Conservation (phyloP, 2,329 filamentous ascomycete genomes). For the Botrytis aclada region DNA sequence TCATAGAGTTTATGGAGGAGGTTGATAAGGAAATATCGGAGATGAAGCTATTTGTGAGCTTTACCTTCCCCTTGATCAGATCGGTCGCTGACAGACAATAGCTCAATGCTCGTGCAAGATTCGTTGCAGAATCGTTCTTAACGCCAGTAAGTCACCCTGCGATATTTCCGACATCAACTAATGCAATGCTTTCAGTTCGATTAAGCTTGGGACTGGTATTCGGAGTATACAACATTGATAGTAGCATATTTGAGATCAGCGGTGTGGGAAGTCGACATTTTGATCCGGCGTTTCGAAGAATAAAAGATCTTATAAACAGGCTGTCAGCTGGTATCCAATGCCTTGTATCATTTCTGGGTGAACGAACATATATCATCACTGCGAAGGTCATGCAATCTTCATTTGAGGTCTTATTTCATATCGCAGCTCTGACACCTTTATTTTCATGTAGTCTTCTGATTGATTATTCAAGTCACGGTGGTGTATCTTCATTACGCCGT, state of each 20-base stretch:
- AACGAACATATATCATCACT: not conserved
- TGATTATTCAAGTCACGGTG: not conserved
- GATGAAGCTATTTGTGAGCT: slow-evolving; percentile 97
- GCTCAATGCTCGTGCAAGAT: slow-evolving; percentile 95
- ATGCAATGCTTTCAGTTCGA: slow-evolving; percentile 27
- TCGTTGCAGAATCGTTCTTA: slow-evolving; percentile 96
- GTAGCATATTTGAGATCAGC: slow-evolving; percentile 16
- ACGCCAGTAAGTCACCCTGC: slow-evolving; percentile 65
- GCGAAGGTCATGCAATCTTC: not conserved
- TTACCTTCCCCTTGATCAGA: not conserved
- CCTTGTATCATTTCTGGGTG: not conserved
- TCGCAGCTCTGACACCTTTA: not conserved
- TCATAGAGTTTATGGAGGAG: slow-evolving; percentile 99
- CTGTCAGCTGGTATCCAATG: not conserved
- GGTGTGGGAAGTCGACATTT: slow-evolving; percentile 16
- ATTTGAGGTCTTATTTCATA: not conserved
- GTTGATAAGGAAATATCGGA: slow-evolving; percentile 99
- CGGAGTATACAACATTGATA: slow-evolving; percentile 13
- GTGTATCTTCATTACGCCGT: not conserved
- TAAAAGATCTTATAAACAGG: slow-evolving; percentile 19
- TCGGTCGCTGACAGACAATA: slow-evolving; percentile 44
- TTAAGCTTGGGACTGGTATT: slow-evolving; percentile 24
- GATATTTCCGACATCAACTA: not conserved
- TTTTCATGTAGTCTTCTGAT: not conserved
- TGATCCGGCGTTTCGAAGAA: slow-evolving; percentile 23